Percentiles rank a stretch among this genome's conserved stretches.
Evolutionary conservation across 495 filamentous ascomycete species (phyloP).

Genomic region (Neurospora intermedia): DNA sequence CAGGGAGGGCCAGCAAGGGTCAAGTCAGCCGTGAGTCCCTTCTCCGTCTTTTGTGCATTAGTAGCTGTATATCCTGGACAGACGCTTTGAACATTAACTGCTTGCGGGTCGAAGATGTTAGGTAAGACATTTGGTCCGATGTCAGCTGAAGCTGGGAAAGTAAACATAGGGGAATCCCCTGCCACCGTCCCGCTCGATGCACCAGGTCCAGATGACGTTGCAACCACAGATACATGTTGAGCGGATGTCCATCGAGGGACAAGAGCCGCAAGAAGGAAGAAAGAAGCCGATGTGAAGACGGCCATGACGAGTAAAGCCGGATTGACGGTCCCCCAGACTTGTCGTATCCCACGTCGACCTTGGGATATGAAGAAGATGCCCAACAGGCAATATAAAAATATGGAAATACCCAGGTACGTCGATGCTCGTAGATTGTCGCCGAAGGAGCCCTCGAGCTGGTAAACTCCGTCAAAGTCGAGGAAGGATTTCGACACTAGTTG

Average conservation of each 20-base stretch:
- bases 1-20: constrained; percentile 55
- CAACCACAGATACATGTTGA: not conserved
- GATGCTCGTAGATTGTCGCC: not conserved
- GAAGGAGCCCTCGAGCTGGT: not conserved
- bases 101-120: constrained; percentile 62
- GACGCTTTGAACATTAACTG: constrained; percentile 57
- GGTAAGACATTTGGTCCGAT: constrained; percentile 50
- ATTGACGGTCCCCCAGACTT: not conserved
- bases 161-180: constrained; percentile 12
- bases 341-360: not conserved
- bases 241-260: not conserved
- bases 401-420: not conserved
- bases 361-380: not conserved
- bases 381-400: not conserved
- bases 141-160: constrained; percentile 45
- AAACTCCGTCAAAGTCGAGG: not conserved
- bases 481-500: not conserved
- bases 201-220: not conserved
- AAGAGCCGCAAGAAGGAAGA: constrained; percentile 9
- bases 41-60: constrained; percentile 42
- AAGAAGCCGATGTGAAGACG: constrained; percentile 7
- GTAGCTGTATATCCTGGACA: constrained; percentile 68
- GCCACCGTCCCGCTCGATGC: not conserved
- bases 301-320: constrained; percentile 10
- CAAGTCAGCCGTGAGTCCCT: constrained; percentile 51